Evolutionary conservation across 108 stramenopile genomes (phyloP), one percentile per base, ranked within the genome.

Genomic region (Cyclotella cryptica): DNA sequence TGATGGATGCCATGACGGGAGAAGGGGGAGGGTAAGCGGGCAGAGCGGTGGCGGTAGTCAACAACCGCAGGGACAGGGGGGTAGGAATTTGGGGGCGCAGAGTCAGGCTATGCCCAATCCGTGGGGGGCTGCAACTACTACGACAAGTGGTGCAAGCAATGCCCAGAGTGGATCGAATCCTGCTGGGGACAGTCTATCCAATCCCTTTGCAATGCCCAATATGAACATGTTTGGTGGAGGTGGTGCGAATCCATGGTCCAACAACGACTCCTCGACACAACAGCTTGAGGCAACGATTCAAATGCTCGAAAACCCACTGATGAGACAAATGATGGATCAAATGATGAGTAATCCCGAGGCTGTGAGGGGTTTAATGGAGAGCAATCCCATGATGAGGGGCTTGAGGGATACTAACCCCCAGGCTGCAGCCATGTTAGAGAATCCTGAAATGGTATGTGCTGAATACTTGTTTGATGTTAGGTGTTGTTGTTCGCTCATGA

Each of bases 41-140:
- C 68, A 64, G 29, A n/a, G 60, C 41, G 45, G 74, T 64, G 64
- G 82, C 53, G 49, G 41, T 21, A 27, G 79, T 41, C 63, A 45
- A 29, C 53, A 59, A 10, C 49, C 18, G 35, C 49, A 52, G 29
- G 79, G 65, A 8, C n/a, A 64, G 14, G 80, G 43, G 68, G 18
- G 64, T 45, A 70, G 28, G 45, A 52, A 77, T 57, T 77, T 81
- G 22, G 93, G 89, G 57, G 93, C 92, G 29, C 81, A 86, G 53
- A 93, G 84, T 72, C 71, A 85, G 44, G 95, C 98, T 74, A 89
- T 98, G 86, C 97, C 98, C 22, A 98, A 98, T 90, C 98, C 98
- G 15, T 89, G 87, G 81, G 89, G 75, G 28, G 62, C 79, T 52
- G 65, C 88, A 21, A 44, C 84, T 61, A 46, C 82, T 14, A 49